Conservation (phyloP, 1,139 yeast genomes). For the Lodderomyces metapsilosis region DNA sequence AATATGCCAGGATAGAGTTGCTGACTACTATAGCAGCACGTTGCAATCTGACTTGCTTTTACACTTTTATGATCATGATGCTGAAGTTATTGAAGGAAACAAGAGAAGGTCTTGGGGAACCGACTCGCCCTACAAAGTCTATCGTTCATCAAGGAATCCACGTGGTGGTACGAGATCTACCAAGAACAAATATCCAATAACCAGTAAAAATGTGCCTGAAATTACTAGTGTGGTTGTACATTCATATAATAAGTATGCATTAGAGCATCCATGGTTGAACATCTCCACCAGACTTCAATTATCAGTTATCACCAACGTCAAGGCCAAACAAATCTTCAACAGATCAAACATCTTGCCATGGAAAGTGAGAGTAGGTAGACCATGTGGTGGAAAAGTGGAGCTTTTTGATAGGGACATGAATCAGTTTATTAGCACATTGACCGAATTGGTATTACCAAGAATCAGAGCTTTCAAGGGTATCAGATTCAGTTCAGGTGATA, state of each 20-base stretch:
- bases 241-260: constrained; percentile 75
- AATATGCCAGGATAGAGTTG: constrained; percentile 76
- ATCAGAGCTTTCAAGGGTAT: constrained; percentile 86
- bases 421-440: constrained; percentile 80
- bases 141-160: constrained; percentile 71
- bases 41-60: constrained; percentile 75
- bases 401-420: constrained; percentile 79
- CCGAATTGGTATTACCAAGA: constrained; percentile 92
- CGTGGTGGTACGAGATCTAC: constrained; percentile 65
- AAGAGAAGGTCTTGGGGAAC: constrained; percentile 86
- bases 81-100: constrained; percentile 54
- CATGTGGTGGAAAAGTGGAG: constrained; percentile 87
- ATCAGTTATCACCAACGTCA: constrained; percentile 90
- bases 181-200: constrained; percentile 68
- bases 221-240: constrained; percentile 66
- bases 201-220: constrained; percentile 67
- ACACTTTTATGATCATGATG: constrained; percentile 71
- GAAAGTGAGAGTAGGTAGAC: constrained; percentile 85
- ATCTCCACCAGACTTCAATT: constrained; percentile 78
- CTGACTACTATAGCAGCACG: constrained; percentile 72
- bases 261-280: constrained; percentile 69
- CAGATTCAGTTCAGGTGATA: constrained; percentile 75
- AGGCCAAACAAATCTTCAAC: constrained; percentile 72
- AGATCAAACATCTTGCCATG: constrained; percentile 81
- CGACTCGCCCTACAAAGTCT: constrained; percentile 83